Evolutionary conservation across 2,329 filamentous ascomycete genomes (phyloP).

Genomic region (Aspergillus latus): DNA sequence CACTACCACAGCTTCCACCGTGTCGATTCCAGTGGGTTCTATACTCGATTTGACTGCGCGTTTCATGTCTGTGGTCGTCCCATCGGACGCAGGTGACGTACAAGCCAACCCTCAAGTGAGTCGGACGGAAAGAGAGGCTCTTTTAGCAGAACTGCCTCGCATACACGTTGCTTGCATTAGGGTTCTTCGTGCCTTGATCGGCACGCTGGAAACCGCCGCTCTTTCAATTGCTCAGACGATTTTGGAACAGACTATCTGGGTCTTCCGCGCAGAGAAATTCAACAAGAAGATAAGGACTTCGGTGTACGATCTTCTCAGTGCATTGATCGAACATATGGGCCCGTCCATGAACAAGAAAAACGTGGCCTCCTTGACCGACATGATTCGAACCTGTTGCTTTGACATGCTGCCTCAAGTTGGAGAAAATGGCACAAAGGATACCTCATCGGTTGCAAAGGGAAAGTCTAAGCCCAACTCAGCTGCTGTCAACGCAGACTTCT

Average conservation of each 20-base stretch:
- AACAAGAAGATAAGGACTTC: constrained; percentile 57
- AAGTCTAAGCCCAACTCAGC: constrained; percentile 37
- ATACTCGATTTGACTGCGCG: constrained; percentile 70
- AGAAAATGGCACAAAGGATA: constrained; percentile 34
- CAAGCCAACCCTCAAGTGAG: constrained; percentile 71
- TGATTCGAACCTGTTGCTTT: constrained; percentile 69
- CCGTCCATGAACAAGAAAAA: constrained; percentile 65
- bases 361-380: constrained; percentile 60
- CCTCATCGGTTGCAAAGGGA: constrained; percentile 44
- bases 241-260: constrained; percentile 69
- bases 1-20: constrained; percentile 62
- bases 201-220: constrained; percentile 59
- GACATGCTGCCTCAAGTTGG: constrained; percentile 63
- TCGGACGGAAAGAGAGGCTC: constrained; percentile 76
- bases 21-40: constrained; percentile 66
- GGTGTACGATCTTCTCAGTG: constrained; percentile 60
- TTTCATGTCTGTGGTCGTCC: constrained; percentile 64
- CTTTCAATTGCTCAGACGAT: constrained; percentile 62
- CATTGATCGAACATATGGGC: constrained; percentile 63
- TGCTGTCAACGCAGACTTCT: constrained; percentile 66
- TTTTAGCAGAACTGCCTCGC: constrained; percentile 71
- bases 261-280: constrained; percentile 60
- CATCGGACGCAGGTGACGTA: constrained; percentile 49
- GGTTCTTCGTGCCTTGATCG: constrained; percentile 58
- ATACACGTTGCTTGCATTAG: constrained; percentile 72